phyloP scores from a whole-genome alignment of 441 rosid genomes.

The Macaranga tanarius region DNA sequence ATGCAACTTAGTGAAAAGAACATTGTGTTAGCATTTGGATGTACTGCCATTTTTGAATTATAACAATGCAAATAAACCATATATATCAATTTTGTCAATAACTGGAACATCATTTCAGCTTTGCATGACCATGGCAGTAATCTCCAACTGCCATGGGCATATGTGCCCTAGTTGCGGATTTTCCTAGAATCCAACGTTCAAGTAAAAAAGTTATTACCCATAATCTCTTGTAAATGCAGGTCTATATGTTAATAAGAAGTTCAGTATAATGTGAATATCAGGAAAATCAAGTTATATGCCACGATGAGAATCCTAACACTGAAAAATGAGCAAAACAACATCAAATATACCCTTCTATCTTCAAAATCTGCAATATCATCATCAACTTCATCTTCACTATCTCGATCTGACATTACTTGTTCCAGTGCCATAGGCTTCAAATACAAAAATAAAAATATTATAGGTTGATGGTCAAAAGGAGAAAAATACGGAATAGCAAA shows the following conservation, averaged over 20 bases:
- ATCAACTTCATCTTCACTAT: conserved; percentile 94
- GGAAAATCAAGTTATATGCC: conserved; percentile 1
- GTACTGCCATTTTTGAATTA: not conserved
- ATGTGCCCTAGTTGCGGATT: not conserved
- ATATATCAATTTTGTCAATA: not conserved
- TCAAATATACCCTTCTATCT: conserved; percentile 74
- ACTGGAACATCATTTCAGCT: not conserved
- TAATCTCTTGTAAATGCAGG: not conserved
- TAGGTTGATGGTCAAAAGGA: not conserved
- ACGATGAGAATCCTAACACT: not conserved
- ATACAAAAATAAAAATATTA: conserved; percentile 12
- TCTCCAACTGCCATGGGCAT: no score
- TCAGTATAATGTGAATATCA: conserved; percentile 2
- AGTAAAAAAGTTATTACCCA: not conserved
- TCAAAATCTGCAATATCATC: conserved; percentile 96
- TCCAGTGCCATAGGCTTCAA: conserved; percentile 82
- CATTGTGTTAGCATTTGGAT: not conserved
- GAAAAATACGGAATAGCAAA: not conserved
- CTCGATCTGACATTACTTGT: conserved; percentile 81
- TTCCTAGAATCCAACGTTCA: not conserved
- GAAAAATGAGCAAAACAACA: not conserved
- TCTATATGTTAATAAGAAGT: not conserved
- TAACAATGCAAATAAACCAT: conserved; percentile 1
- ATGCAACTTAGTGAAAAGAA: not conserved
- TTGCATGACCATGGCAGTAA: not conserved